Base-by-base conservation (phyloP, 2,329 filamentous ascomycete species). In the Escovopsis sp. region DNA sequence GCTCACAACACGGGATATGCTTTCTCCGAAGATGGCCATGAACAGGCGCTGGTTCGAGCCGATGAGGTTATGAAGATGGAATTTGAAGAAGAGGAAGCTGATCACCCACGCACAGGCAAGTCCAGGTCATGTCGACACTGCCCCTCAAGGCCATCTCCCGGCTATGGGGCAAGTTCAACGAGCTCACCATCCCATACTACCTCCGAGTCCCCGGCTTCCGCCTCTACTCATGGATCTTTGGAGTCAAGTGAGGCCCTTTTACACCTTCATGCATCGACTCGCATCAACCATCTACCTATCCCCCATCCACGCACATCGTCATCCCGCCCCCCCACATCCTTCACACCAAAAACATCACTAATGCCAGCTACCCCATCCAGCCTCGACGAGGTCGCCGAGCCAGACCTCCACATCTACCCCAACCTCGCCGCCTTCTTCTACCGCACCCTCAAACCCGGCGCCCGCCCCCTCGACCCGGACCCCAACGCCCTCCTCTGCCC, bases 391-490 rank as follows among this genome's bases (percentile, higher is more conserved):
- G 77, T 94, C 14, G 73, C 77, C 23, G 87, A 98, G 53, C 74
- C 79, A 14, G 90, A 98, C 49, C 73, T 98, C 15, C 86, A 83
- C 54, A 72, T 72, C 33, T 98, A 90, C 55, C 83, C 86, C 15
- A 98, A 98, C 53, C 74, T 98, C 28, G 85, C 88, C 5, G 76
- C 88, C 39, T 98, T 98, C 67, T 98, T 98, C 66, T 98, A 96
- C 58, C 84, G 90, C 41, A 85, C 78, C 1, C 68, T 98, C 40
- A 96, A 94, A 56, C 85, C 88, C 5, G 88, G 87, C 25, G 75
- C 70, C 11, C 78, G 90, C 18, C 87, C 87, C 2, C 66, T 98
- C 12, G 85, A 96, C 50, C 74, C 83, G 2, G 76, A 88, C 45
- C 71, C 73, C 2, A 79, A 82, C 49, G 81, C 85, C 9, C 62